Evolutionary conservation across 2,329 filamentous ascomycete genomes (phyloP), one percentile per base, ranked within the genome.

Genomic region (Pyrenophora tritici-repentis): DNA sequence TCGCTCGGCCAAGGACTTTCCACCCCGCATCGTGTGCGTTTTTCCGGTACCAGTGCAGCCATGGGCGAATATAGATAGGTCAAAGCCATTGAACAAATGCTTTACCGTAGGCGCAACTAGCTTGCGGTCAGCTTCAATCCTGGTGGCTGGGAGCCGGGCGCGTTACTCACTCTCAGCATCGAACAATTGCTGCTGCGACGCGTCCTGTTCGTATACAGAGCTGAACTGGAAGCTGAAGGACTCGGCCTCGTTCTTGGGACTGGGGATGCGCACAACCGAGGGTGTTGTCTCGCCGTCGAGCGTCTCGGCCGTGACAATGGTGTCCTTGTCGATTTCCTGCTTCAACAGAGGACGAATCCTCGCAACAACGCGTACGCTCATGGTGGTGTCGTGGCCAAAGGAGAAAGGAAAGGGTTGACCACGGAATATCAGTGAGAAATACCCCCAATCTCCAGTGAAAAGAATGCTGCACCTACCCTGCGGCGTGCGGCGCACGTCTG

Each of bases 181-280:
- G 72, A 96, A 99, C 50, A 99, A 77, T 58, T 89, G 83, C 74
- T 96, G 90, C 73, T 99, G 93, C 7, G 89, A 85, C 13, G 89
- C 87, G 31, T 82, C 75, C 64, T 87, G 84, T 67, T 90, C 90
- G 74, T 96, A 97, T 47, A 97, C 93, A 62, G 89, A 85, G 79
- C 94, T 95, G 81, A 97, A 97, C 44, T 92, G 85, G 73, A 97
- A 99, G 46, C 89, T 91, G 75, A 92, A 97, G 68, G 92, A 89
- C 75, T 97, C 93, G 17, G 83, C 80, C 59, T 90, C 89, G 68
- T 97, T 97, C 78, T 94, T 96, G 0, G 93, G 92, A 70, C 91
- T 97, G 3, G 93, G 93, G 66, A 97, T 95, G 72, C 89, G 88
- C 68, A 97, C 86, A 24, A 95, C 77, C 20, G 83, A 84, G 16